Conservation (phyloP, 352 stramenopile genomes). For the Globisporangium nunn region DNA sequence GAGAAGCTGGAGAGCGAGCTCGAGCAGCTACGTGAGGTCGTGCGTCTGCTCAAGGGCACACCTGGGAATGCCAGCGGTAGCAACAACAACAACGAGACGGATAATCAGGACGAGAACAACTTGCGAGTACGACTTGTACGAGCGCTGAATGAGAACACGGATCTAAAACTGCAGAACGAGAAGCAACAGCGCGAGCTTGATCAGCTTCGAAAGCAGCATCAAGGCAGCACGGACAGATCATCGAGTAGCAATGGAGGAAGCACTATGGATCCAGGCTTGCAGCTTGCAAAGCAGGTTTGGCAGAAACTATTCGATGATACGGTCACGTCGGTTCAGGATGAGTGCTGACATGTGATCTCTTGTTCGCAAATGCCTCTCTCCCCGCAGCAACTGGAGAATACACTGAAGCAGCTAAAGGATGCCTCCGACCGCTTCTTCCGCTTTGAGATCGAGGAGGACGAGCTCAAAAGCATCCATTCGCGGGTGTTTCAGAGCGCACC, state of each 20-base stretch:
- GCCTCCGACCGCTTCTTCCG: slow-evolving; percentile 85
- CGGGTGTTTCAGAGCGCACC: slow-evolving; percentile 29
- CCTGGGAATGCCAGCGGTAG: slow-evolving; percentile 4
- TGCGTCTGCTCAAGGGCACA: slow-evolving; percentile 32
- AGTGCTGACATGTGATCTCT: neutral
- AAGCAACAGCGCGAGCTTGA: slow-evolving; percentile 56
- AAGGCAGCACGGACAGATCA: slow-evolving; percentile 38
- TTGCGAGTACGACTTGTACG: slow-evolving; percentile 34
- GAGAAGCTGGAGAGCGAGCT: slow-evolving; percentile 86
- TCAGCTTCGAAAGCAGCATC: slow-evolving; percentile 19
- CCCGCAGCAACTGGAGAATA: slow-evolving; percentile 52
- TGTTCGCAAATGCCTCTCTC: neutral
- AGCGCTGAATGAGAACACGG: slow-evolving; percentile 60
- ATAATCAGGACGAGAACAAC: slow-evolving; percentile 15
- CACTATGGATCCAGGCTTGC: slow-evolving; percentile 11
- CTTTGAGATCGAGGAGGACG: slow-evolving; percentile 93
- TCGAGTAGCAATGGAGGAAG: slow-evolving; percentile 16
- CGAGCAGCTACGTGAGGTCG: slow-evolving; percentile 56
- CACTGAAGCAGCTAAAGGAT: slow-evolving; percentile 63
- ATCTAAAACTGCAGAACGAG: slow-evolving; percentile 51
- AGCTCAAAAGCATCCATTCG: slow-evolving; percentile 72
- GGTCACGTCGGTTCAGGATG: neutral
- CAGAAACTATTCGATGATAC: neutral
- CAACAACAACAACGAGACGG: slow-evolving; percentile 17
- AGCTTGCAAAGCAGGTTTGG: slow-evolving; percentile 26